These are phyloP conservation scores for Rostrohypoxylon terebratum DNA, from an alignment of 495 filamentous ascomycete species.

Conservation along the genomic window DNA sequence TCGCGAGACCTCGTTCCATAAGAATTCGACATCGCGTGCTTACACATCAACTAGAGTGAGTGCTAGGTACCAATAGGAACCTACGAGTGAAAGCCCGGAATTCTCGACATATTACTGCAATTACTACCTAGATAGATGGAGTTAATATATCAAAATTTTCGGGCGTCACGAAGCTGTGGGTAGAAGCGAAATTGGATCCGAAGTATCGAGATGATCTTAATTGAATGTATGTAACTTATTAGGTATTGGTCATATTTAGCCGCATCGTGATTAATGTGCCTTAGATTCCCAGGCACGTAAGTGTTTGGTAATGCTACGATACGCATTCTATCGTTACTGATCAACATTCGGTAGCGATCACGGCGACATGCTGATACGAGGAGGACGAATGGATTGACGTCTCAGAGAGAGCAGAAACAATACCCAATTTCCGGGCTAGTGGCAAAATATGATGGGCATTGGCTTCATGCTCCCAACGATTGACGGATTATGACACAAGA, in stretches of 20 bases:
- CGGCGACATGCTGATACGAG: neutral
- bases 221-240: neutral
- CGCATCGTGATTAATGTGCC: constrained; percentile 34
- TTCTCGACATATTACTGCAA: neutral
- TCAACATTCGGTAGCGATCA: constrained; percentile 29
- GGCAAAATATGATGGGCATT: neutral
- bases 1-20: neutral
- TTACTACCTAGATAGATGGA: too few species aligned
- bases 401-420: neutral
- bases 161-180: neutral
- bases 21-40: constrained; percentile 1
- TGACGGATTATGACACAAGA: constrained; percentile 12
- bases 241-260: constrained; percentile 39
- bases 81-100: neutral
- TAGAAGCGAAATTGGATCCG: constrained; percentile 7
- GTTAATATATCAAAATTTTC: neutral
- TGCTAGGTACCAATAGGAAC: too few species aligned
- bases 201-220: constrained; percentile 10
- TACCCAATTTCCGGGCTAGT: neutral
- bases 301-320: neutral
- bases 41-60: neutral
- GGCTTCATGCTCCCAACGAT: neutral
- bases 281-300: too few species aligned
- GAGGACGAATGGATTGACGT: constrained; percentile 7
- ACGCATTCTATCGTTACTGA: constrained; percentile 13